Evolutionary conservation across 2,329 filamentous ascomycete genomes (phyloP), one percentile per base, ranked within the genome.

Genomic region (Penicillium sp.): DNA sequence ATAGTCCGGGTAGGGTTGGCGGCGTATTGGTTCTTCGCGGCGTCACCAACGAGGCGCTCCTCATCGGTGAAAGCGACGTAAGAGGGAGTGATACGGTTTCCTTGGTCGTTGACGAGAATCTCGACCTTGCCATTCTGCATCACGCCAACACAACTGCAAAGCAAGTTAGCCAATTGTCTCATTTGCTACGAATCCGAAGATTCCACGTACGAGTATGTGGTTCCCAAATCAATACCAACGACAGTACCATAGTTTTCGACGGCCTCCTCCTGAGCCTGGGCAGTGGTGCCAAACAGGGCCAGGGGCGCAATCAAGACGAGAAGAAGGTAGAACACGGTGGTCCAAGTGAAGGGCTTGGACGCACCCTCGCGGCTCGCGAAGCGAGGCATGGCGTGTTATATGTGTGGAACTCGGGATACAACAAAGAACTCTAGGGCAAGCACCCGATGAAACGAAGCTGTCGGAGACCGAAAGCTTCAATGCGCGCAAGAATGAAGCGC

Each of bases 31-130:
- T 95, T 95, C 87, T 96, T 96, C 69, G 91, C 91, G 69, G 94
- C 90, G 76, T 99, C 94, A 82, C 94, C 94, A 64, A 99, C 91
- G 63, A 99, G 82, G 72, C 94, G 87, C 79, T 97, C 94, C 60
- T 96, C 91, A 68, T 97, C 92, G 75, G 91, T 97, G 76, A 95
- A 96, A 69, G 90, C 91, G 72, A 96, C 91, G 77, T 94, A 96
- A 60, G 90, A 95, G 50, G 91, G 91, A 66, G 91, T 95, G 65
- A 95, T 95, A 80, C 90, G 89, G 85, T 95, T 91, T 81, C 90
- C 90, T 81, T 95, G 91, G 77, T 96, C 90, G 81, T 96, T 96
- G 77, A 90, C 89, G 66, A 96, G 82, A 79, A 96, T 96, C 71
- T 96, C 90, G 65, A 96, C 90, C 78, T 92, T 94, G 74, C 91